These are phyloP conservation scores for Pyrenophora graminea DNA, from an alignment of 2,329 filamentous ascomycete genomes.

Conservation along the genomic window DNA sequence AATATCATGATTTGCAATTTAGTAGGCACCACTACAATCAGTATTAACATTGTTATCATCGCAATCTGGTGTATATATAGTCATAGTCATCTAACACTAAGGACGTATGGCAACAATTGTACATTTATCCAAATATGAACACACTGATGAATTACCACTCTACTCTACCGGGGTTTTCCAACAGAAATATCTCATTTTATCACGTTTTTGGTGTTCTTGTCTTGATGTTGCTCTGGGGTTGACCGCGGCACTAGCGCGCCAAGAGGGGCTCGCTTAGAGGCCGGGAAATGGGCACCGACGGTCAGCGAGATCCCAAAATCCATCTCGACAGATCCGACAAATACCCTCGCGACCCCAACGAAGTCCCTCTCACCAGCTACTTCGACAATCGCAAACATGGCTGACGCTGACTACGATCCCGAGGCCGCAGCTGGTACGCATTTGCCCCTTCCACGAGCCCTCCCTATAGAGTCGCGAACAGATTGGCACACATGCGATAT, in stretches of 20 bases:
- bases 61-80: no score
- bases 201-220: background rate
- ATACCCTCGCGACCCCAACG: slow-evolving; percentile 40
- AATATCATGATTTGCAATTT: no score
- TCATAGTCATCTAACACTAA: no score
- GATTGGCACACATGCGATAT: slow-evolving; percentile 7
- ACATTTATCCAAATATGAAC: no score
- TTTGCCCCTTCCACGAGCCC: slow-evolving; percentile 15
- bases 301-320: slow-evolving; percentile 1
- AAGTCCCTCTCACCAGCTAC: slow-evolving; percentile 49
- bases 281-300: slow-evolving; percentile 7
- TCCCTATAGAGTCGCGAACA: slow-evolving; percentile 14
- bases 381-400: slow-evolving; percentile 70
- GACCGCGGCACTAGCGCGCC: slow-evolving; percentile 8
- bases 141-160: no score
- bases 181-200: no score
- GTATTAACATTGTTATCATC: no score
- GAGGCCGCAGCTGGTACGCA: slow-evolving; percentile 71
- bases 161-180: no score
- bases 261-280: slow-evolving; percentile 13
- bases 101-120: no score
- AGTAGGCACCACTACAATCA: no score
- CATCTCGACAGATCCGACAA: slow-evolving; percentile 29
- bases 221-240: background rate
- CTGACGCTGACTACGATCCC: slow-evolving; percentile 76